Conservation (phyloP, 768 basidiomycete genomes). For the Amanita muscaria region DNA sequence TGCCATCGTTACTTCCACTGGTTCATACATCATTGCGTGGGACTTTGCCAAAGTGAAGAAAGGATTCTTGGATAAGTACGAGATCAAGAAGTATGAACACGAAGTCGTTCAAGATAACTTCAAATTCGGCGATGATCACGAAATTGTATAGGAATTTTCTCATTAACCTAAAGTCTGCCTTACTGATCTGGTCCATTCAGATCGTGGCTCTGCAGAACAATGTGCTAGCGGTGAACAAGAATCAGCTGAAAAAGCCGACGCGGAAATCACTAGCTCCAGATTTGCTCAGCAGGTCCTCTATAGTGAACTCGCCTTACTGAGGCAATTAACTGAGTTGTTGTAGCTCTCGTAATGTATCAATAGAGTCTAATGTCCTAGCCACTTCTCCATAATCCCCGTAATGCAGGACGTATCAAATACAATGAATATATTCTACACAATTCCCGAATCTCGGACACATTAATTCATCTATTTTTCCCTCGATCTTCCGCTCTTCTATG, state of each 20-base stretch:
- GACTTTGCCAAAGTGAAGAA: conserved; percentile 95
- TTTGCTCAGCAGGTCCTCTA: conserved; percentile 45
- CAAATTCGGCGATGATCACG: conserved; percentile 94
- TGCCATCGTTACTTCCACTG: conserved; percentile 91
- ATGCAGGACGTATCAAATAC: too few species aligned
- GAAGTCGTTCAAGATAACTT: conserved; percentile 95
- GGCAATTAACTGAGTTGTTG: conserved; percentile 8
- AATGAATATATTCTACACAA: too few species aligned
- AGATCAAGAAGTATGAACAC: conserved; percentile 95
- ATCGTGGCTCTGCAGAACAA: conserved; percentile 94
- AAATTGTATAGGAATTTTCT: conserved; percentile 67
- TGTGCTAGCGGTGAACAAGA: conserved; percentile 92
- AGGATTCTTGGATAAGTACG: conserved; percentile 85
- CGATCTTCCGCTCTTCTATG: conserved; percentile 26
- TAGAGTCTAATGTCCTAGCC: too few species aligned
- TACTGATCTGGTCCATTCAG: conserved; percentile 28
- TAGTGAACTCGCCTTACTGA: conserved; percentile 63
- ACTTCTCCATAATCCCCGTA: too few species aligned
- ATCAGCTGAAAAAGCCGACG: conserved; percentile 76
- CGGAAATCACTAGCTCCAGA: conserved; percentile 56
- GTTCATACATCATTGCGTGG: conserved; percentile 91
- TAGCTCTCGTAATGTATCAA: background rate
- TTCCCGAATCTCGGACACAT: too few species aligned
- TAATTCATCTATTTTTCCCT: background rate
- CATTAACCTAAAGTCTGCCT: conserved; percentile 1